These are phyloP conservation scores for Pontederia crassipes DNA, from an alignment of 176 grass and related monocot genomes.

Conservation along the genomic window DNA sequence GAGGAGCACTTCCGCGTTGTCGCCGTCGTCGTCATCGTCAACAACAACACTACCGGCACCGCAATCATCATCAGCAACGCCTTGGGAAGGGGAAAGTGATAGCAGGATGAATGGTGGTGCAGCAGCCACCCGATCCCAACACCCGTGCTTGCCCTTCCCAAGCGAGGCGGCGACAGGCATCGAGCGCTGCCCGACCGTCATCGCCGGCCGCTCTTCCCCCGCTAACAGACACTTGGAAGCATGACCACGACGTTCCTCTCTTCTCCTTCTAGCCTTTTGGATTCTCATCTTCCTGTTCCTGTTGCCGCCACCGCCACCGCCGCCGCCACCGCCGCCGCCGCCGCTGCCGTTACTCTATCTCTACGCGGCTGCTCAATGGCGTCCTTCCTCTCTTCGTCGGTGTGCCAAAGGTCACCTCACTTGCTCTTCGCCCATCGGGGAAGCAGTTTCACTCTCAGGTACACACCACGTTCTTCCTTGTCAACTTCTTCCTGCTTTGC, in stretches of 20 bases:
- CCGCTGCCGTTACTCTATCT: background rate
- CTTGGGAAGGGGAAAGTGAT: background rate
- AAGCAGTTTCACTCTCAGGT: constrained; percentile 8
- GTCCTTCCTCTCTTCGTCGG: background rate
- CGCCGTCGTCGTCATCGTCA: too few relatives aligned
- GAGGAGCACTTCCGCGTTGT: too few relatives aligned
- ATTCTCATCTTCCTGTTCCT: background rate
- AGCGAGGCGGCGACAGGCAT: background rate
- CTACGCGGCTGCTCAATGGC: background rate
- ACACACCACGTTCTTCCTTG: background rate
- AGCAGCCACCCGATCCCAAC: background rate
- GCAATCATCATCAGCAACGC: background rate
- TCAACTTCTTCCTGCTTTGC: background rate
- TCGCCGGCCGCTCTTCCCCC: background rate
- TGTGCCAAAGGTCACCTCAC: background rate
- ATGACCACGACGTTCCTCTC: background rate
- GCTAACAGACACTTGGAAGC: background rate
- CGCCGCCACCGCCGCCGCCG: background rate
- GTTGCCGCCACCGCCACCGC: background rate
- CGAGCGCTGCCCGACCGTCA: background rate
- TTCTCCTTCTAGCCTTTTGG: background rate
- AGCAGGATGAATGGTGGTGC: background rate
- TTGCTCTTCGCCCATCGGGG: background rate
- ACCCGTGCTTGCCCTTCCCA: background rate
- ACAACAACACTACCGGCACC: background rate